Conservation (phyloP, 1,284 basidiomycete genomes). For the Ustilago trichophora region DNA sequence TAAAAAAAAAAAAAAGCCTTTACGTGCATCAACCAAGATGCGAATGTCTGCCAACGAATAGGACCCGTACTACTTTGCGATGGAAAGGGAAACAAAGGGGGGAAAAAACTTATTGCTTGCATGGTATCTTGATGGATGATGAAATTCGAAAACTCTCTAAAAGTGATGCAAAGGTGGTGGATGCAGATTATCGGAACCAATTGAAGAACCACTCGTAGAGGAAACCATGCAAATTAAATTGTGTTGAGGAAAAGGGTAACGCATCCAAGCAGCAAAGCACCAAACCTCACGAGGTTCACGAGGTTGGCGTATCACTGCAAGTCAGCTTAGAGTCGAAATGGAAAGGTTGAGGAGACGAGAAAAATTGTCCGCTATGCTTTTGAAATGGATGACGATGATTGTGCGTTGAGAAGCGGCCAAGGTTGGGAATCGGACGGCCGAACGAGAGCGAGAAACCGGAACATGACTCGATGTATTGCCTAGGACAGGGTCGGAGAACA, state of each 20-base stretch:
- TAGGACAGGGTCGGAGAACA: too few relatives aligned
- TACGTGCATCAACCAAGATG: conserved; percentile 18
- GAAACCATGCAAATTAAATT: conserved; percentile 42
- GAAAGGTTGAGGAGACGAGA: conserved; percentile 2
- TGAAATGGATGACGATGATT: conserved; percentile 17
- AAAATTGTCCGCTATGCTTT: conserved; percentile 48
- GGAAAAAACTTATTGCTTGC: conserved; percentile 36
- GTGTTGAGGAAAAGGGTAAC: conserved; percentile 6
- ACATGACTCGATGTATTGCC: too few relatives aligned
- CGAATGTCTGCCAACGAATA: conserved; percentile 32
- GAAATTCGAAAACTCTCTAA: conserved; percentile 27
- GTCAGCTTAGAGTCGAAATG: not conserved
- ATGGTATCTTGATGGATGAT: conserved; percentile 45
- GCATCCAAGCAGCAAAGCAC: not conserved
- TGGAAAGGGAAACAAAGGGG: too few relatives aligned
- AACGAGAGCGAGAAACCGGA: not conserved
- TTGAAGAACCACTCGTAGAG: conserved; percentile 41
- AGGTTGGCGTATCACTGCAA: not conserved
- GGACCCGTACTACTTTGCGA: conserved; percentile 45
- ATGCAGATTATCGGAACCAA: conserved; percentile 44
- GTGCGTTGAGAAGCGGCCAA: conserved; percentile 19
- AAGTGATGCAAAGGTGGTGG: conserved; percentile 44
- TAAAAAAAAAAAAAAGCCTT: conserved; percentile 4
- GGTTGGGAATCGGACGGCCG: too few relatives aligned
- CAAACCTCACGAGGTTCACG: too few relatives aligned